Evolutionary conservation across 1,284 basidiomycete species (phyloP), one percentile per base, ranked within the genome.

Genomic region (Singerocomus inundabilis): DNA sequence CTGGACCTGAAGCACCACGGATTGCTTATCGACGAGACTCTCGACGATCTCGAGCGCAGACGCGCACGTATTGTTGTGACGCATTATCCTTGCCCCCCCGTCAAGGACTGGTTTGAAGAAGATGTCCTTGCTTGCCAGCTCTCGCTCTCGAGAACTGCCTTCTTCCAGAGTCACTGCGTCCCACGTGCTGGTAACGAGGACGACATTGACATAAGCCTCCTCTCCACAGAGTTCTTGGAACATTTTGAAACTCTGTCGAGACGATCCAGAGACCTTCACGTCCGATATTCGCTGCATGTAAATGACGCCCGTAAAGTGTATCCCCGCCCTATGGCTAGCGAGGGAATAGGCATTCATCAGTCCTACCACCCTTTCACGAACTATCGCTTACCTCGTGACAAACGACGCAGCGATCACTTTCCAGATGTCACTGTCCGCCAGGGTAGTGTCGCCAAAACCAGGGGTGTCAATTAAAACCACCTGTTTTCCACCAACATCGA

Each of bases 281-380:
- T 80, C 79, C 7, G 75, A 72, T 53, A 81, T 81, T 6, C 75
- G 68, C 49, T 81, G 79, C 63, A 79, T 68, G 55, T 80, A 81
- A 33, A 81, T 70, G 44, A 81, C 65, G 0, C 79, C 79, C 37
- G 63, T 34, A 58, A 66, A 48, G 51, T 41, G 54, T 44, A 54
- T 49, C 44, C 71, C 72, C 28, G 67, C 58, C 44, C 65, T 63
- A 48, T 77, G 67, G 36, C 76, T 79, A 51, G n/a, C 26, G 24
- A 15, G 38, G 32, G 35, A 9, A 32, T 25, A 21, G 5, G 43
- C 29, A 1, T 1, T 15, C 36, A 38, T 48, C 36, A 44, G 43
- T 26, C 29, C 6, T 28, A 24, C 21, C 26, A 38, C 30, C 10
- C 21, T n/a, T 6, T 26, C 13, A 13, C 12, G 10, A 28, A 2